Evolutionary conservation across 805 yeast species (phyloP).

Genomic region (Teunomyces lycoperdinae): DNA sequence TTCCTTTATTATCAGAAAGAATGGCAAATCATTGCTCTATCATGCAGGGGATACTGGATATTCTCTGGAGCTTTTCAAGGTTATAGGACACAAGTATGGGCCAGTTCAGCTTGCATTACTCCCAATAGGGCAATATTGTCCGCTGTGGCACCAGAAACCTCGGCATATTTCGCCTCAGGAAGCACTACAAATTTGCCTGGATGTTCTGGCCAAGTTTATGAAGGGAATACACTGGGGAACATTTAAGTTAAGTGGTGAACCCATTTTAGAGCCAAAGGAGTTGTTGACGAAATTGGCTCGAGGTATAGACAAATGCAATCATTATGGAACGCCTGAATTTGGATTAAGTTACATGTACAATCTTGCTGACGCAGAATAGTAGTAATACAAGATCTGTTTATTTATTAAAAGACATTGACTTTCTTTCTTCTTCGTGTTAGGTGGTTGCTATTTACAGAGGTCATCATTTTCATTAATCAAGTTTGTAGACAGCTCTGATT

Average conservation of each 20-base stretch:
- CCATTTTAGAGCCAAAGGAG: slow-evolving; percentile 77
- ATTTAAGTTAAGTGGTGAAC: slow-evolving; percentile 83
- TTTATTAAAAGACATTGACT: not conserved
- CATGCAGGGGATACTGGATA: slow-evolving; percentile 98
- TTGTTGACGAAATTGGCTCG: slow-evolving; percentile 51
- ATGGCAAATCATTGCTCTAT: slow-evolving; percentile 69
- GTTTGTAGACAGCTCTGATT: slow-evolving; percentile 25
- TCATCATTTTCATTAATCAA: slow-evolving; percentile 1
- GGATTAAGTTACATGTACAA: slow-evolving; percentile 68
- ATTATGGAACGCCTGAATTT: slow-evolving; percentile 64
- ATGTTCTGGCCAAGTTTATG: slow-evolving; percentile 57
- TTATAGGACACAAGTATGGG: slow-evolving; percentile 66
- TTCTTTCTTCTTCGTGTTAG: not conserved
- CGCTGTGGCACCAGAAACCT: slow-evolving; percentile 90
- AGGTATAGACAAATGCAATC: slow-evolving; percentile 28
- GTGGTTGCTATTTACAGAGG: slow-evolving; percentile 2
- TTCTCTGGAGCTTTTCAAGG: slow-evolving; percentile 63
- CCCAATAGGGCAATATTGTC: slow-evolving; percentile 95
- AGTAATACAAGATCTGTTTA: not conserved
- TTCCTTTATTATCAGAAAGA: slow-evolving; percentile 67
- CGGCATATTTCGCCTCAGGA: slow-evolving; percentile 85
- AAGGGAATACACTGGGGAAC: slow-evolving; percentile 98
- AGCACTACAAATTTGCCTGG: slow-evolving; percentile 62
- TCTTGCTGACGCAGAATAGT: slow-evolving; percentile 15
- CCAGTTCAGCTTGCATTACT: slow-evolving; percentile 59